Evolutionary conservation across 805 yeast genomes (phyloP), one percentile per base, ranked within the genome.

Genomic region (Kodamaea sagamina): DNA sequence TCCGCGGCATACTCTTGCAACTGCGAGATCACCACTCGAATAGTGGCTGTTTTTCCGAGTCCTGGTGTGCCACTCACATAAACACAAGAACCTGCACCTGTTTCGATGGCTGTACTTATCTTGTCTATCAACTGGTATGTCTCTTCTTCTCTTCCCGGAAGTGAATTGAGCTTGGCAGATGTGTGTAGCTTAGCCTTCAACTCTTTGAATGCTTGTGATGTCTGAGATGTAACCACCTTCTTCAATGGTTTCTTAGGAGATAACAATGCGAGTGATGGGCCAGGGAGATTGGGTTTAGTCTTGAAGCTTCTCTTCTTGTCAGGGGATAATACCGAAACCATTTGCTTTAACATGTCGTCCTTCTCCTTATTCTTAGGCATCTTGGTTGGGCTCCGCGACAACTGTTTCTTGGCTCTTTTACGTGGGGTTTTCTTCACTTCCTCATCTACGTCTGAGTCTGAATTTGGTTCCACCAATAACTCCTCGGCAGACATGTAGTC

Each of bases 41-140:
- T 82, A 0, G 98, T 92, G 3, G 95, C 93, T 0, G 99, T 92
- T 59, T 93, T 93, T 9, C 99, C 99, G 2, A 95, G 92, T 6
- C 99, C 99, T 0, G 99, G 99, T 0, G 97, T 89, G 3, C 99
- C 99, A 62, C 96, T 88, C 8, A 93, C 81, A 58, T 90, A 93
- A 4, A 93, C 64, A 51, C 96, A 88, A 6, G 90, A 77, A 0
- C 98, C 97, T 1, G 84, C 75, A 32, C 78, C 77, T 11, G 83
- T 75, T 36, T 73, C 73, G 25, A 92, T 78, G 0, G 96, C 86
- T 35, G 80, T 73, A 52, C 89, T 89, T 3, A 93, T 60, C 32
- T 81, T 79, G 34, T 78, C 58, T 59, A 82, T 87, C 4, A 93
- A 68, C 43, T 81, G 77, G 7, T 82, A 77, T 57, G 84, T 89